Evolutionary conservation across 2,329 filamentous ascomycete genomes (phyloP), one percentile per base, ranked within the genome.

Genomic region (Pezicula carpinea): DNA sequence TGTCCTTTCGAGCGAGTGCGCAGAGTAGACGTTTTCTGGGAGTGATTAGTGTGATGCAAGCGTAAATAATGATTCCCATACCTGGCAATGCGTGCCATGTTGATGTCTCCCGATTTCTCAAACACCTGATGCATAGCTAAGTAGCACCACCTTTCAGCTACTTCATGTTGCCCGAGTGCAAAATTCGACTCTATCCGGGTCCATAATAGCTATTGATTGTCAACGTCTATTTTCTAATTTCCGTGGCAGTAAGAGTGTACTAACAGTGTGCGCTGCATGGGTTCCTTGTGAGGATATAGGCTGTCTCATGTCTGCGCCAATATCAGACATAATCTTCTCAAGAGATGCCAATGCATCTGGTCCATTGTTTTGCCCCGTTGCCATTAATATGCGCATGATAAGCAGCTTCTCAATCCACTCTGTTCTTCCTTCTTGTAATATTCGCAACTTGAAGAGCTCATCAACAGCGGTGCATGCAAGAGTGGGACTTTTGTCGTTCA

Each of bases 1-100:
- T 59, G 46, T 85, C 75, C 26, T 79, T 75, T 23, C 69, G 73
- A 26, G 77, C 73, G 8, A 93, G 66, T 2, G 82, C 79, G 59
- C 85, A 92, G 4, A 85, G 66, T 3, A 96, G 79, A 6, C 87
- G 66, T 61, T 88, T 95, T 47, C 90, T 90, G 34, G 32, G 43
- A 29, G 48, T 22, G 5, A 26, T 11, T 36, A 22, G 39, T 4
- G 34, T 29, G 15, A 13, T 32, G 11, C 19, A 19, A 45, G 49
- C 17, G 7, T 18, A 7, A 14, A 33, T 46, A 54, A 31, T 55
- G n/a, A 29, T 35, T 3, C 8, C 41, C 52, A 22, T 42, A 84
- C 85, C 85, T 82, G 39, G 79, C 69, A 51, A 93, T 74, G 52
- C 87, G 89, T 4, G 78, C 77, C 46, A 74, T 75, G 60, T 91